phyloP scores from a whole-genome alignment of 257 asterid genomes.

The Misopates orontium region DNA sequence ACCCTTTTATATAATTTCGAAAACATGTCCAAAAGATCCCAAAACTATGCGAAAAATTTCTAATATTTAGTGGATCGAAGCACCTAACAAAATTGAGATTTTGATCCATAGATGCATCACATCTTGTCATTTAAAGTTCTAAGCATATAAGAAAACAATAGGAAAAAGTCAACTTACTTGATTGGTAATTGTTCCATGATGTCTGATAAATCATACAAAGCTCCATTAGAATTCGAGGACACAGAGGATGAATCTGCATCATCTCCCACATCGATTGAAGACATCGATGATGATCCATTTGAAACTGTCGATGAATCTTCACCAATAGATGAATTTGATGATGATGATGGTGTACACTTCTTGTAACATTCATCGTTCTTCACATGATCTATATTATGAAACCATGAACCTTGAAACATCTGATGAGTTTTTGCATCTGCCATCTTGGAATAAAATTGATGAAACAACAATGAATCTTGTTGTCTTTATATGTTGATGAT shows the following conservation, averaged over 20 bases:
- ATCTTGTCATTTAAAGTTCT: neutral
- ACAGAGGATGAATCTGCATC: conserved; percentile 60
- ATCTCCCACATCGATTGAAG: conserved; percentile 53
- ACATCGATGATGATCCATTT: conserved; percentile 42
- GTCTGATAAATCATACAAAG: conserved; percentile 54
- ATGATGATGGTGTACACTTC: conserved; percentile 35
- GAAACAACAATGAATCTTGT: neutral
- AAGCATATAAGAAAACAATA: no score
- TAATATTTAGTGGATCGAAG: no score
- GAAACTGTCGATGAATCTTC: conserved; percentile 49
- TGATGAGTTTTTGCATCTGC: conserved; percentile 37
- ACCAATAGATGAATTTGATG: conserved; percentile 33
- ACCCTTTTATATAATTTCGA: no score
- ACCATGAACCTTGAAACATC: conserved; percentile 49
- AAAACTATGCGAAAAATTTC: no score
- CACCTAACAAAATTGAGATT: no score
- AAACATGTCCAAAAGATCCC: no score
- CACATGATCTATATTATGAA: conserved; percentile 18
- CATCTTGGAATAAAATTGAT: conserved; percentile 32
- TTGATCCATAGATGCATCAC: neutral
- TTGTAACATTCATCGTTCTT: conserved; percentile 18
- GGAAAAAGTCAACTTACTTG: conserved; percentile 50
- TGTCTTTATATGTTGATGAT: neutral
- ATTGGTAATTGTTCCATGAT: conserved; percentile 82
- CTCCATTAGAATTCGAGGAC: conserved; percentile 40